Percentiles rank a stretch among this genome's conserved stretches.
These are phyloP conservation scores for Lepiota subincarnata DNA, from an alignment of 768 basidiomycete species.

Conservation along the genomic window DNA sequence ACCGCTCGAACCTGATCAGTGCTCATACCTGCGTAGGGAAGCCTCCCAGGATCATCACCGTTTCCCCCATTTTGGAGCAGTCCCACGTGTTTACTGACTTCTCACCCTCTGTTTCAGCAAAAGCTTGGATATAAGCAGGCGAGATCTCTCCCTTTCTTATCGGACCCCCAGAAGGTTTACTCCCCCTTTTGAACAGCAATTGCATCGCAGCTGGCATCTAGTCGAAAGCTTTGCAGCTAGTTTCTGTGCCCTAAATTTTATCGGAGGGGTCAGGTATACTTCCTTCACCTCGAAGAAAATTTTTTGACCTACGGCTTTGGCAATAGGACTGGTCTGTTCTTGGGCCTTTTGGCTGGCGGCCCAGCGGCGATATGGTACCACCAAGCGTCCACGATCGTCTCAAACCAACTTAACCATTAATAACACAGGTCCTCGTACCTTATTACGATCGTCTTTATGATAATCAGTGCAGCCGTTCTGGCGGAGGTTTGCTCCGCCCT, in stretches of 20 bases:
- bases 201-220: conserved; percentile 82
- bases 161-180: neutral
- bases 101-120: conserved; percentile 42
- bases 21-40: conserved; percentile 99
- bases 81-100: conserved; percentile 45
- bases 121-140: conserved; percentile 81
- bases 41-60: conserved; percentile 65
- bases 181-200: conserved; percentile 47
- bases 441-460: conserved; percentile 82
- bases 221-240: conserved; percentile 86
- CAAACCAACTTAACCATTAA: conserved; percentile 6
- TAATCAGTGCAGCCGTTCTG: conserved; percentile 79
- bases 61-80: conserved; percentile 35
- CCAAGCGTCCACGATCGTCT: neutral
- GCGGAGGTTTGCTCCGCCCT: conserved; percentile 91
- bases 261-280: conserved; percentile 73
- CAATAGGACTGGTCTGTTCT: conserved; percentile 67
- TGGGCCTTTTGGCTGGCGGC: conserved; percentile 81
- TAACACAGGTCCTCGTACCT: conserved; percentile 76
- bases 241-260: conserved; percentile 88
- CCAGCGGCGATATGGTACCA: conserved; percentile 79
- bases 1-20: conserved; percentile 98
- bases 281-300: neutral
- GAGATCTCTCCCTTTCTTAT: conserved; percentile 17
- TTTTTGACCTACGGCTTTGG: neutral